Evolutionary conservation across 495 filamentous ascomycete species (phyloP).

Genomic region (Penicillium desertorum): DNA sequence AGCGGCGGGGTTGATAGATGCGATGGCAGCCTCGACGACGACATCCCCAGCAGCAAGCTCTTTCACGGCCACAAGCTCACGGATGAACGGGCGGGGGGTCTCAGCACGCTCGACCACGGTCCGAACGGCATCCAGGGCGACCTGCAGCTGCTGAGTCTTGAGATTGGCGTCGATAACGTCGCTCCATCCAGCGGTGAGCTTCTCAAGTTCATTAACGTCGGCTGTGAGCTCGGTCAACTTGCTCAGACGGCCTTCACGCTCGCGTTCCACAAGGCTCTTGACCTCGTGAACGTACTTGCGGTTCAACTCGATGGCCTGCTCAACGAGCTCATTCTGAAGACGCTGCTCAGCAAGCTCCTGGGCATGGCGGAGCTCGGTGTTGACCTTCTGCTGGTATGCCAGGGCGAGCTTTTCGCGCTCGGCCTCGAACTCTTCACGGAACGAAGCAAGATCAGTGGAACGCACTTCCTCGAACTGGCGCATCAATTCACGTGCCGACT

Average conservation of each 20-base stretch:
- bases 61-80: conserved; percentile 90
- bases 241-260: conserved; percentile 82
- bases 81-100: conserved; percentile 78
- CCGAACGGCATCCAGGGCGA: conserved; percentile 90
- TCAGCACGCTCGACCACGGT: conserved; percentile 71
- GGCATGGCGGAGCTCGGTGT: conserved; percentile 70
- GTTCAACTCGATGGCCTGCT: conserved; percentile 87
- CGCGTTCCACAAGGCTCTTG: conserved; percentile 77
- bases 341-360: conserved; percentile 75
- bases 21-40: conserved; percentile 86
- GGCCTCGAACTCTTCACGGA: conserved; percentile 83
- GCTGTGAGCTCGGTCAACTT: conserved; percentile 77
- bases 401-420: conserved; percentile 75
- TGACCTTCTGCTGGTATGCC: conserved; percentile 75
- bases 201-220: conserved; percentile 76
- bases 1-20: conserved; percentile 86
- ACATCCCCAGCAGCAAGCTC: conserved; percentile 80
- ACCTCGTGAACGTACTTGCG: conserved; percentile 76
- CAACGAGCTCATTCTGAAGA: conserved; percentile 78
- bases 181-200: conserved; percentile 80
- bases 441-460: conserved; percentile 69
- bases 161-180: conserved; percentile 84
- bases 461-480: conserved; percentile 69
- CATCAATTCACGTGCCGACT: conserved; percentile 74
- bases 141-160: conserved; percentile 90